Conservation (phyloP, 768 basidiomycete species). For the Mycena crocata region DNA sequence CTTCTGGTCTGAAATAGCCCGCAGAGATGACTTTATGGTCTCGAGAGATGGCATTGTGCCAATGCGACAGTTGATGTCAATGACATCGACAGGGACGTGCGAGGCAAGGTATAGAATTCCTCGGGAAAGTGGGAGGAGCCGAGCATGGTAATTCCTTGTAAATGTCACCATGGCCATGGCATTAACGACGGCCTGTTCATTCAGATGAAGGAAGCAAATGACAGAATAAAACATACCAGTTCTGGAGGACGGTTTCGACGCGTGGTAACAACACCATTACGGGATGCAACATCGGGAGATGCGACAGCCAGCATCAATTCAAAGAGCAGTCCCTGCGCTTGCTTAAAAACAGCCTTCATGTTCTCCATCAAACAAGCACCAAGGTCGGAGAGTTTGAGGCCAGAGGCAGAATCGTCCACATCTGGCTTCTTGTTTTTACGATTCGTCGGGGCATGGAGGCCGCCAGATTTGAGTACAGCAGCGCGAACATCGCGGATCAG, state of each 20-base stretch:
- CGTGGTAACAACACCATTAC: neutral
- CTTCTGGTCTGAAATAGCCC: neutral
- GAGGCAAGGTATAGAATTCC: conserved; percentile 2
- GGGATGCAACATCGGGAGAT: neutral
- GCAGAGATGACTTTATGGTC: neutral
- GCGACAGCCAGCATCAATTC: neutral
- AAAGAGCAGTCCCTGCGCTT: neutral
- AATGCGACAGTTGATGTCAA: neutral
- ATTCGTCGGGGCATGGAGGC: neutral
- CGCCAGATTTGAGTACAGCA: neutral
- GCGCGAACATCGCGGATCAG: neutral
- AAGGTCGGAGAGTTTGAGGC: neutral
- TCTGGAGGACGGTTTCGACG: neutral
- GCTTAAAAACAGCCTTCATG: neutral
- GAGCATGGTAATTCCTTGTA: neutral
- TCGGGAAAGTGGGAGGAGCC: neutral
- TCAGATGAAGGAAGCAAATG: neutral
- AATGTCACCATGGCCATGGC: neutral
- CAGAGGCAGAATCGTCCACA: neutral
- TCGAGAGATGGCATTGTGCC: conserved; percentile 3
- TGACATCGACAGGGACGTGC: conserved; percentile 1
- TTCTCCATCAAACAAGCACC: neutral
- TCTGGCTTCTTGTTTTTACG: neutral
- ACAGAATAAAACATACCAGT: neutral
- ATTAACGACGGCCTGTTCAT: neutral